A percentile compares a stretch with the other conserved stretches of the same genome.
These are phyloP conservation scores for Lomentospora prolificans DNA, from an alignment of 2,329 filamentous ascomycete species.

Conservation along the genomic window DNA sequence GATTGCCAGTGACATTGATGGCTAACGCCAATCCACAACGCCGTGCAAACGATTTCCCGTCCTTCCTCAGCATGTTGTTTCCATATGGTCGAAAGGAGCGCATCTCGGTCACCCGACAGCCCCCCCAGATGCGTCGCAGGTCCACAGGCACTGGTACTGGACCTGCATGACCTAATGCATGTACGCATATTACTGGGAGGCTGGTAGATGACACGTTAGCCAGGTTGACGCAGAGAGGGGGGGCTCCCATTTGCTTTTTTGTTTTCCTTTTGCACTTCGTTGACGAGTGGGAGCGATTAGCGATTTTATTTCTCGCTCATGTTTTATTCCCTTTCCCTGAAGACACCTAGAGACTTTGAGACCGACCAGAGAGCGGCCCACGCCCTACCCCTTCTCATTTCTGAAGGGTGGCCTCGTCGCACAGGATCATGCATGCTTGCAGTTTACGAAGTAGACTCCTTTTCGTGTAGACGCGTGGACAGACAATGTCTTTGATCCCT, in stretches of 20 bases:
- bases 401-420: background rate
- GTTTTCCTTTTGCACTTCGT: background rate
- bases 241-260: background rate
- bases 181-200: conserved; percentile 1
- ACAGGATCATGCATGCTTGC: background rate
- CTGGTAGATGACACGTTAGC: background rate
- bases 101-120: background rate
- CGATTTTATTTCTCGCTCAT: too few relatives aligned
- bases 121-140: background rate
- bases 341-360: background rate
- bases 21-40: too few relatives aligned
- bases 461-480: too few relatives aligned
- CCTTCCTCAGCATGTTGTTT: too few relatives aligned
- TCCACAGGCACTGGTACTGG: background rate
- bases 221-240: background rate
- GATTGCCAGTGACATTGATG: too few relatives aligned
- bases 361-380: too few relatives aligned
- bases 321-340: background rate
- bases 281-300: background rate
- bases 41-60: too few relatives aligned
- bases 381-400: background rate
- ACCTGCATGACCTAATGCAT: conserved; percentile 1
- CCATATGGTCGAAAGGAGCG: too few relatives aligned
- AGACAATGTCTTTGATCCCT: background rate
- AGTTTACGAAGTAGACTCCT: too few relatives aligned